Evolutionary conservation across 2,329 filamentous ascomycete genomes (phyloP).

Genomic region (Trichoderma harzianum): DNA sequence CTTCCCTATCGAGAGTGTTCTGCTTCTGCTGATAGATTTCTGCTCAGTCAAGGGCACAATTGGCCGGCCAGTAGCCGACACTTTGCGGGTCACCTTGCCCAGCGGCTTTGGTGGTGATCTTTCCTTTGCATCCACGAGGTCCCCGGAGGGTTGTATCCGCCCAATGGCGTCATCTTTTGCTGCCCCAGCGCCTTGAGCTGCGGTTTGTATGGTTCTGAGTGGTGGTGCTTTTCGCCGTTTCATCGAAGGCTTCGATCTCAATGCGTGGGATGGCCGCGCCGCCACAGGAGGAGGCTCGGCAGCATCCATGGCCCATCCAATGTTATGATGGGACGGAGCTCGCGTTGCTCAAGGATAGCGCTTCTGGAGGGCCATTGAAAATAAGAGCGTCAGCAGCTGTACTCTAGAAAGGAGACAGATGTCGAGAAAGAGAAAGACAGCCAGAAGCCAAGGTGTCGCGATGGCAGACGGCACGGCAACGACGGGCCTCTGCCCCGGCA

Average conservation of each 20-base stretch:
- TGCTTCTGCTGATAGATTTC: slow-evolving; percentile 41
- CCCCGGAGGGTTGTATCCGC: not conserved
- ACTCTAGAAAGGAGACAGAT: not conserved
- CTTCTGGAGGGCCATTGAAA: not conserved
- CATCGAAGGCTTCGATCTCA: slow-evolving; percentile 13
- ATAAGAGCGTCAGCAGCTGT: not conserved
- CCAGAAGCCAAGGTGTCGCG: not conserved
- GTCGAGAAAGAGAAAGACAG: not conserved
- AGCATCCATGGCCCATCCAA: slow-evolving; percentile 24
- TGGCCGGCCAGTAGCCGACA: slow-evolving; percentile 31
- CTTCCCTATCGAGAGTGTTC: slow-evolving; percentile 38
- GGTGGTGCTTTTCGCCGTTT: slow-evolving; percentile 13
- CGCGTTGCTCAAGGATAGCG: slow-evolving; percentile 18
- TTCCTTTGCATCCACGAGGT: slow-evolving; percentile 11
- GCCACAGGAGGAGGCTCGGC: slow-evolving; percentile 21
- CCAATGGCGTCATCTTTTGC: slow-evolving; percentile 13
- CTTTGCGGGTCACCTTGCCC: slow-evolving; percentile 19
- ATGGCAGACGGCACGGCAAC: not conserved
- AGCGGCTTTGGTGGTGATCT: slow-evolving; percentile 16
- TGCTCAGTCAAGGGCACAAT: slow-evolving; percentile 48
- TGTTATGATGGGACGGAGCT: slow-evolving; percentile 18
- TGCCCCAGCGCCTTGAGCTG: not conserved
- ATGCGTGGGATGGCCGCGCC: slow-evolving; percentile 19
- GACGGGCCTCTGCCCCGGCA: not conserved
- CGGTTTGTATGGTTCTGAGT: not conserved